These are phyloP conservation scores for Pythium phragmitis DNA, from an alignment of 352 stramenopile genomes.

Conservation along the genomic window DNA sequence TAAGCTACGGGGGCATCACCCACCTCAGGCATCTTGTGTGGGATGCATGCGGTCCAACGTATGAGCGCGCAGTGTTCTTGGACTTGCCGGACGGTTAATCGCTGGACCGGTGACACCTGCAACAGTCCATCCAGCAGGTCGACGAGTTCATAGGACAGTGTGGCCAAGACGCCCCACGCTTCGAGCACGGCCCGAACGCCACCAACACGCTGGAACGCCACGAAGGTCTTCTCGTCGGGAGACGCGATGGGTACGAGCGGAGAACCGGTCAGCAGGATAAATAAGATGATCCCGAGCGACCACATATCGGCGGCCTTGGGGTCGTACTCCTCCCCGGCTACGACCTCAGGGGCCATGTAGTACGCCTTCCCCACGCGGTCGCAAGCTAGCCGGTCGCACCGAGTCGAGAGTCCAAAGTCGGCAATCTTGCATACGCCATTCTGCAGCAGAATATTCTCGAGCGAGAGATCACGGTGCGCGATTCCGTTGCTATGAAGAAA, in stretches of 20 bases:
- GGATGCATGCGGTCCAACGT: slow-evolving; percentile 16
- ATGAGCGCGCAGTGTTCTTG: slow-evolving; percentile 17
- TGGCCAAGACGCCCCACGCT: slow-evolving; percentile 27
- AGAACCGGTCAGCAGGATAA: slow-evolving; percentile 64
- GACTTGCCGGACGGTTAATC: slow-evolving; percentile 17
- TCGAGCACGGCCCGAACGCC: slow-evolving; percentile 32
- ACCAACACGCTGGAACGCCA: slow-evolving; percentile 21
- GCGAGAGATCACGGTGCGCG: slow-evolving; percentile 51
- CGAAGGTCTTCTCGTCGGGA: slow-evolving; percentile 30
- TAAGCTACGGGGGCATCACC: slow-evolving; percentile 14
- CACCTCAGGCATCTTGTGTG: not conserved
- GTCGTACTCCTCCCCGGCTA: slow-evolving; percentile 40
- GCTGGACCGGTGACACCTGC: slow-evolving; percentile 15
- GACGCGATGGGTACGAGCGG: slow-evolving; percentile 41
- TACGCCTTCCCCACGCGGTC: slow-evolving; percentile 54
- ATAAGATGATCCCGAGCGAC: slow-evolving; percentile 65
- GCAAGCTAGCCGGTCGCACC: slow-evolving; percentile 21
- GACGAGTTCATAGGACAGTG: slow-evolving; percentile 22
- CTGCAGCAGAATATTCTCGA: slow-evolving; percentile 49
- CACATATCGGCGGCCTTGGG: slow-evolving; percentile 52
- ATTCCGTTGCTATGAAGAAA: slow-evolving; percentile 46
- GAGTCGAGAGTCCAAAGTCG: slow-evolving; percentile 52
- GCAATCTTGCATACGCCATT: slow-evolving; percentile 43
- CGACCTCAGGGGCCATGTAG: slow-evolving; percentile 67
- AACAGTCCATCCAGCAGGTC: slow-evolving; percentile 21